Evolutionary conservation across 2,329 filamentous ascomycete genomes (phyloP).

Genomic region (Nemania diffusa): DNA sequence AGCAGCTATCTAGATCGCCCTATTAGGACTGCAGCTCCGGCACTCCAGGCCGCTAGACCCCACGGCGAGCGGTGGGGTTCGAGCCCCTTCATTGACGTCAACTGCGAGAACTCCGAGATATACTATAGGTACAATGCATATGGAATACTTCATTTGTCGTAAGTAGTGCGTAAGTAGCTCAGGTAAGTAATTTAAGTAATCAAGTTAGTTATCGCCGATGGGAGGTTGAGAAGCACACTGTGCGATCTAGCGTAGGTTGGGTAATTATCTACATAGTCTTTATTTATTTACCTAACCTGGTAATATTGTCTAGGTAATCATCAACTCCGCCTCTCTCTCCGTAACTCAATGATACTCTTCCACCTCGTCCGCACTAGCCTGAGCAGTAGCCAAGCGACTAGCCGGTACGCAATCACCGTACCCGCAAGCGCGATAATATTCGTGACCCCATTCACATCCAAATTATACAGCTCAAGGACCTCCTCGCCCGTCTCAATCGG

Average conservation of each 20-base stretch:
- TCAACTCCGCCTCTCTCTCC: not conserved
- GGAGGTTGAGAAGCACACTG: too few relatives aligned
- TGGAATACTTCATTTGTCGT: too few relatives aligned
- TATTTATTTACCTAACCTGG: too few relatives aligned
- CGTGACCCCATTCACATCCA: conserved; percentile 69
- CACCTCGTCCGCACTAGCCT: conserved; percentile 65
- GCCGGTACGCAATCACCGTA: conserved; percentile 71
- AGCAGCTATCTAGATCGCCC: too few relatives aligned
- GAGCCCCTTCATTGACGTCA: conserved; percentile 27
- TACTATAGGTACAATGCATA: too few relatives aligned
- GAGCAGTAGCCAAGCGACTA: conserved; percentile 70
- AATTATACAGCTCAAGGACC: conserved; percentile 73
- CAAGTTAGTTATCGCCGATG: too few relatives aligned
- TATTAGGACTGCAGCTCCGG: conserved; percentile 14
- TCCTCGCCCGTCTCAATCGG: conserved; percentile 73
- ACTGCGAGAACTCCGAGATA: conserved; percentile 27
- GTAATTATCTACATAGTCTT: too few relatives aligned
- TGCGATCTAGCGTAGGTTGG: too few relatives aligned
- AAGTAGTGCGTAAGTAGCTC: too few relatives aligned
- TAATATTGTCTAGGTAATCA: not conserved
- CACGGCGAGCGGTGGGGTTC: conserved; percentile 5
- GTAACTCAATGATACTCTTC: conserved; percentile 50
- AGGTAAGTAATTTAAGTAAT: too few relatives aligned
- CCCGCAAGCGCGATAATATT: conserved; percentile 72
- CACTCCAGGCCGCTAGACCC: conserved; percentile 1